Conservation (phyloP, 2,329 filamentous ascomycete species). For the Macrophomina tecta region DNA sequence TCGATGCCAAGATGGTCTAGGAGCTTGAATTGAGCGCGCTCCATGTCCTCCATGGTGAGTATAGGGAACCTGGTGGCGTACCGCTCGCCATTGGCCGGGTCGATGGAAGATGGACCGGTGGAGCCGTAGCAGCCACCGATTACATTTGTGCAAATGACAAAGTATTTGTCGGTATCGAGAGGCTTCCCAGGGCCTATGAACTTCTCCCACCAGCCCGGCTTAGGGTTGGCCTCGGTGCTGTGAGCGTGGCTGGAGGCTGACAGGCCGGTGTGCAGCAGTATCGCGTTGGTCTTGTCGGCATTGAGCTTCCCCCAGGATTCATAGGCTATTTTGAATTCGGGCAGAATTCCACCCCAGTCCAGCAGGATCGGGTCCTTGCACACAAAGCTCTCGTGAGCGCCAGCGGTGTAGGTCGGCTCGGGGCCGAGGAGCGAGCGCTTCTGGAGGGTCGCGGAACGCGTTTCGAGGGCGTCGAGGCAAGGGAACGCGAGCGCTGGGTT, state of each 20-base stretch:
- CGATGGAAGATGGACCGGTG: constrained; percentile 85
- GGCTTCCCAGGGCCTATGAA: constrained; percentile 90
- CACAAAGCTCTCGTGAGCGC: constrained; percentile 79
- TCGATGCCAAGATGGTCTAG: constrained; percentile 78
- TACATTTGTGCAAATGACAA: constrained; percentile 95
- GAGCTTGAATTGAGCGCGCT: constrained; percentile 89
- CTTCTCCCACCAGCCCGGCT: constrained; percentile 98
- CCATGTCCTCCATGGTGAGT: constrained; percentile 96
- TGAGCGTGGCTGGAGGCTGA: constrained; percentile 98
- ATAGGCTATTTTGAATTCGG: constrained; percentile 88
- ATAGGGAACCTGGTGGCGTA: constrained; percentile 97
- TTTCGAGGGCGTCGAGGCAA: constrained; percentile 50
- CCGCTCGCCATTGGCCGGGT: constrained; percentile 83
- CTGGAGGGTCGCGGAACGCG: constrained; percentile 68
- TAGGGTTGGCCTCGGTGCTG: constrained; percentile 83
- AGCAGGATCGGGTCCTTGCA: constrained; percentile 77
- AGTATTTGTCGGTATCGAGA: constrained; percentile 89
- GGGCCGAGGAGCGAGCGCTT: constrained; percentile 75
- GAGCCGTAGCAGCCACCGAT: constrained; percentile 95
- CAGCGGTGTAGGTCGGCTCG: constrained; percentile 92
- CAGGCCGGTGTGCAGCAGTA: constrained; percentile 90
- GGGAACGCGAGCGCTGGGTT: constrained; percentile 50
- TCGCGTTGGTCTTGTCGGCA: constrained; percentile 80
- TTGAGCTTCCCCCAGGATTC: constrained; percentile 91
- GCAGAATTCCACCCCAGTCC: constrained; percentile 94